Base-by-base conservation (phyloP, 352 stramenopile genomes). In the Pythium sukuiense region DNA sequence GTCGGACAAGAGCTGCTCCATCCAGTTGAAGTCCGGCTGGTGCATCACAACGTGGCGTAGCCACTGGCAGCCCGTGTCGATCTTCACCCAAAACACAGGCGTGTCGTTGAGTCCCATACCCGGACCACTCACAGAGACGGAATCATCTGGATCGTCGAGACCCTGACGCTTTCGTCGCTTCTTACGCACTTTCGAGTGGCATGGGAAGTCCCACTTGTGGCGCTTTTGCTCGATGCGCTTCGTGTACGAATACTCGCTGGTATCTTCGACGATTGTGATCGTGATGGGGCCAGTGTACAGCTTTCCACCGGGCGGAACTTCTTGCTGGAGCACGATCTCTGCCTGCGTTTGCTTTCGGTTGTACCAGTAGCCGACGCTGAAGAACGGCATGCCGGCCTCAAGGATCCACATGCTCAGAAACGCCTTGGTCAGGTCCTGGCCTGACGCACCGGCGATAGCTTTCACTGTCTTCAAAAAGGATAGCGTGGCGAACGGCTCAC, bases 1-100 rank as follows among this genome's bases (percentile, higher is more conserved):
- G 70, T 95, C 87, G 0, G 82, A 92, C 20, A 93, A 57, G 1
- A 95, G 62, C 55, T 95, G 87, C 72, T 95, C 87, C 83, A 93
- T 93, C 87, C 87, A 95, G 70, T 95, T 95, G 59, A 93, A 95
- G 50, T 95, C 87, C 2, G 87, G 87, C 45, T 95, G 87, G 43
- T 95, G 83, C 82, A 95, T 90, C 13, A 95, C 87, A 1, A 95
- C 83, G 48, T 95, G 87, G 7, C 85, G 74, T 3, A 95, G 64
- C 87, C 87, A 95, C 26, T 80, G 74, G 60, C 76, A 88, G 3
- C 80, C 85, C 14, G 85, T 89, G 57, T 95, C 87, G 37, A 95
- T 88, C 67, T 95, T 93, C 11, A 95, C 85, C 87, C 87, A 95
- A 52, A 88, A 95, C 13, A 95, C 87, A 5, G 87, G 87, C 26